Percentiles rank a stretch among this genome's conserved stretches.
Evolutionary conservation across 148 eudicot species (phyloP).

Genomic region (Vaccinium vitisidaea): DNA sequence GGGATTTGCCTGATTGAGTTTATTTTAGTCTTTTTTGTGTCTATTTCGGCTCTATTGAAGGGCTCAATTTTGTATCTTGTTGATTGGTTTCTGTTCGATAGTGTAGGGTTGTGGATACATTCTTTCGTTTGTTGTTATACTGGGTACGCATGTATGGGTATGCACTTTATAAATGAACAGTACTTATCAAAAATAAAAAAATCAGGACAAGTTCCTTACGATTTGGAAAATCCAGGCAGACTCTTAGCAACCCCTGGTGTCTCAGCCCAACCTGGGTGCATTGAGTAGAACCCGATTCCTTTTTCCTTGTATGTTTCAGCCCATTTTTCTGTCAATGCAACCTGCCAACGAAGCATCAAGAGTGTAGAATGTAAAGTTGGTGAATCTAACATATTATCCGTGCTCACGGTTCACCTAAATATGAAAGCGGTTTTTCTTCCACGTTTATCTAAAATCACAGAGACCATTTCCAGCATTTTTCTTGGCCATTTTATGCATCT

Average conservation of each 20-base stretch:
- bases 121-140: too few species aligned
- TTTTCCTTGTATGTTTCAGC: conserved; percentile 48
- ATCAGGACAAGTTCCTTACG: conserved; percentile 30
- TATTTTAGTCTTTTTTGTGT: too few species aligned
- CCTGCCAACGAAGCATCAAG: conserved; percentile 34
- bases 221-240: conserved; percentile 70
- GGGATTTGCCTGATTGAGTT: background rate
- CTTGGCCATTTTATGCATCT: background rate
- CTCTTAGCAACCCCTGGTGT: conserved; percentile 86
- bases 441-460: background rate
- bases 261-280: conserved; percentile 99
- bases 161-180: too few species aligned
- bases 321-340: conserved; percentile 92
- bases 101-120: too few species aligned
- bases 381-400: background rate
- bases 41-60: too few species aligned
- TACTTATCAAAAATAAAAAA: too few species aligned
- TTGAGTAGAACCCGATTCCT: conserved; percentile 40
- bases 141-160: too few species aligned
- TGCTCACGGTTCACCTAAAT: background rate
- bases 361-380: background rate
- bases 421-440: background rate
- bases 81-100: too few species aligned
- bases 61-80: too few species aligned
- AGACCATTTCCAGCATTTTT: background rate